Base-by-base conservation (phyloP, 345 rosid genomes). In the Eucalyptus cloeziana region DNA sequence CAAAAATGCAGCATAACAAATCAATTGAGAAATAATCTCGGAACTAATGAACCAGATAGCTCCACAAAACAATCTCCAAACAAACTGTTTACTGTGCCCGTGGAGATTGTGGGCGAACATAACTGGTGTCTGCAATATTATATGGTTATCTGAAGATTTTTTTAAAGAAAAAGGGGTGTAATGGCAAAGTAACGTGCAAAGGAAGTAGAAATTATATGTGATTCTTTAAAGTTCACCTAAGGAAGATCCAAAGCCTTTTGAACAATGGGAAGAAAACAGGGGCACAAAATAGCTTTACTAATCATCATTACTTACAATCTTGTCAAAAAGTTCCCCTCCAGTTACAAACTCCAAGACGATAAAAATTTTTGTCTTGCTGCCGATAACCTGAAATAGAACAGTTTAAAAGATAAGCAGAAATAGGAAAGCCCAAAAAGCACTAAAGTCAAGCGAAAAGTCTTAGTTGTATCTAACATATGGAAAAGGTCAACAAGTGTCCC, bases 241-340 rank as follows among this genome's bases (percentile, higher is more conserved):
- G 76, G n/a, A 44, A 87, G 51, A 90, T 43, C 51, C 30, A 81
- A 51, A 87, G 81, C 62, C 49, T 14, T 54, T 67, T 86, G 58
- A 49, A 85, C 19, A 87, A 58, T 45, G 47, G 49, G 45, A 83
- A 54, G 50, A 80, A 81, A 88, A 51, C 67, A 45, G 27, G 83
- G 83, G 27, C 83, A 10, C 83, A 76, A 21, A 76, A 76, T 37
- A 21, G 43, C 47, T 44, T 76, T 76, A 76, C 83, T 21, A 58
- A n/a, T 52, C 60, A 58, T 33, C 15, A 15, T 37, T 56, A 93
- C 98, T 94, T 91, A 96, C 98, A 91, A 96, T 94, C 91, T 96
- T 96, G 92, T 96, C 96, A 90, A 96, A 96, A 86, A 96, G 95
- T 69, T 96, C 98, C 93, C 98, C 98, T 69, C 98, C 98, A 1